phyloP scores from a whole-genome alignment of 306 rosid genomes.

The Neltuma alba region DNA sequence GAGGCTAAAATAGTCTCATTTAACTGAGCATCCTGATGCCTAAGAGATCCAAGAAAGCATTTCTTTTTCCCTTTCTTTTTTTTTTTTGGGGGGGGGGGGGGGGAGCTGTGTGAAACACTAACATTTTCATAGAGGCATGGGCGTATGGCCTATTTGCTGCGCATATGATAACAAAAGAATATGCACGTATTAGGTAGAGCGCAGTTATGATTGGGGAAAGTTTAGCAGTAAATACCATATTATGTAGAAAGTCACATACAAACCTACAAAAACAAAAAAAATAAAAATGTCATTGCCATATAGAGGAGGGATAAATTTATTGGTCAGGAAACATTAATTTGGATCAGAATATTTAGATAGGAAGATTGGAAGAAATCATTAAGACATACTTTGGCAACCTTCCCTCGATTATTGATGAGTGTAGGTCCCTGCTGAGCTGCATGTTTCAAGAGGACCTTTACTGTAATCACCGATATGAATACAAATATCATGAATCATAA shows the following conservation, averaged over 20 bases:
- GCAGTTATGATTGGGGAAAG: slow-evolving; percentile 1
- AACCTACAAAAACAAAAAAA: slow-evolving; percentile 60
- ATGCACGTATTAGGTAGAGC: background rate
- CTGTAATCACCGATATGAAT: slow-evolving; percentile 21
- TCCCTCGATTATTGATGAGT: slow-evolving; percentile 76
- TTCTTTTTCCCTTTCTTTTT: too few species aligned
- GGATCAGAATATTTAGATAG: slow-evolving; percentile 16
- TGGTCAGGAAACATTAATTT: slow-evolving; percentile 9
- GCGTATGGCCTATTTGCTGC: background rate
- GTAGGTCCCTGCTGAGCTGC: slow-evolving; percentile 93
- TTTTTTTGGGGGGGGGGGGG: background rate
- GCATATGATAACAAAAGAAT: background rate
- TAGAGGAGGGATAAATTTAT: slow-evolving; percentile 28
- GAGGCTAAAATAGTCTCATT: background rate
- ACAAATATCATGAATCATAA: background rate
- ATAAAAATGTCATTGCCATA: slow-evolving; percentile 18
- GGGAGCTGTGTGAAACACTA: background rate
- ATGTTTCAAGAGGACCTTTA: slow-evolving; percentile 29
- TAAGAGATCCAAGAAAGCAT: background rate
- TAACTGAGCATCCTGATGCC: background rate
- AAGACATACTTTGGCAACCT: slow-evolving; percentile 83
- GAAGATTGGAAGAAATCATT: slow-evolving; percentile 1
- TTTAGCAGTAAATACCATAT: slow-evolving; percentile 59
- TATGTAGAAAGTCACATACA: slow-evolving; percentile 75
- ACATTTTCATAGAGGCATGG: background rate